Percentiles rank a stretch among this genome's conserved stretches.
phyloP scores from a whole-genome alignment of 2,329 filamentous ascomycete genomes.

The Alternaria brassicae region DNA sequence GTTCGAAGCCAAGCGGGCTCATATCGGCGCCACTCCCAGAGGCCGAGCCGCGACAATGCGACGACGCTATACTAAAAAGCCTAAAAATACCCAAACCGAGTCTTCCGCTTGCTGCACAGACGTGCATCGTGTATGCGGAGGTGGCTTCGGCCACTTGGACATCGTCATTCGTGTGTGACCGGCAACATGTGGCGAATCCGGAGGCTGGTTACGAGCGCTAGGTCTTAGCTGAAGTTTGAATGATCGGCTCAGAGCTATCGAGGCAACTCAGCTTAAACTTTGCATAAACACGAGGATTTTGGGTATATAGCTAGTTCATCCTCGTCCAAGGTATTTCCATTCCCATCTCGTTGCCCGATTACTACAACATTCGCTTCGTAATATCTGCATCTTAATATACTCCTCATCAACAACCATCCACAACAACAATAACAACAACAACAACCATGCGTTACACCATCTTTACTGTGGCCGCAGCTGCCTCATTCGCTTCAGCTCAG shows the following conservation, averaged over 20 bases:
- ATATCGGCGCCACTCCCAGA: neutral
- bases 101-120: neutral
- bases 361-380: neutral
- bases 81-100: neutral
- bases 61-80: neutral
- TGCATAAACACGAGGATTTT: neutral
- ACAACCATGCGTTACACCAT: slow-evolving; percentile 26
- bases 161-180: neutral
- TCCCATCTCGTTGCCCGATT: neutral
- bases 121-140: neutral
- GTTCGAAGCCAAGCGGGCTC: neutral
- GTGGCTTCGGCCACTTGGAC: neutral
- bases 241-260: neutral
- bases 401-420: neutral
- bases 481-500: slow-evolving; percentile 19
- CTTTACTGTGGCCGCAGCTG: slow-evolving; percentile 21
- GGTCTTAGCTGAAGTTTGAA: neutral
- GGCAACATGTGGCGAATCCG: slow-evolving; percentile 1
- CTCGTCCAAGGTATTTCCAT: too few species aligned
- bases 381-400: neutral
- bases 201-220: slow-evolving; percentile 3
- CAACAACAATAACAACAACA: neutral
- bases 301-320: neutral
- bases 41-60: neutral
- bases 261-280: neutral